These are phyloP conservation scores for Medicago ruthenica DNA, from an alignment of 306 rosid genomes.

Conservation along the genomic window DNA sequence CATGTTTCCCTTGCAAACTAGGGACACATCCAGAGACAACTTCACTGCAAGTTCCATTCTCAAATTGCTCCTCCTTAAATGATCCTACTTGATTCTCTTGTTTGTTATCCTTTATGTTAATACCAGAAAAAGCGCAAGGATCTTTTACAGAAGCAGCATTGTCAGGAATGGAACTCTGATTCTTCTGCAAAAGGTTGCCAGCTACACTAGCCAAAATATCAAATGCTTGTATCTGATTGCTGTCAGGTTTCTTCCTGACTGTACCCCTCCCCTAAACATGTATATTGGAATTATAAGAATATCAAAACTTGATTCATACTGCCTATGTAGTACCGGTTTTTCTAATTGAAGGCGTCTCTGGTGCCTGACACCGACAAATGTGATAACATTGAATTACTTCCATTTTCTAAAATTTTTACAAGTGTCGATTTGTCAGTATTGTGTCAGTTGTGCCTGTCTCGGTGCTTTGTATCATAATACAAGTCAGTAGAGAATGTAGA, in stretches of 20 bases:
- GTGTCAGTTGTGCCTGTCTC: not conserved
- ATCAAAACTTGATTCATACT: slow-evolving; percentile 32
- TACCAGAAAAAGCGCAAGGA: slow-evolving; percentile 12
- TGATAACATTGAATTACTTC: not conserved
- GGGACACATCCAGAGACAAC: slow-evolving; percentile 38
- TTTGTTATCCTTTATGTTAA: slow-evolving; percentile 36
- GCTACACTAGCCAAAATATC: slow-evolving; percentile 81
- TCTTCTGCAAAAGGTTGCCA: slow-evolving; percentile 60
- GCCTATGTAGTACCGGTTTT: not conserved
- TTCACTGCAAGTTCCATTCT: slow-evolving; percentile 50
- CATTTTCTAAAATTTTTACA: not conserved
- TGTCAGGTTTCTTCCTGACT: slow-evolving; percentile 55
- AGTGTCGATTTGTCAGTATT: not conserved
- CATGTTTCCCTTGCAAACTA: slow-evolving; percentile 45
- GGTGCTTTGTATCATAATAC: not conserved
- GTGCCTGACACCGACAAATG: not conserved
- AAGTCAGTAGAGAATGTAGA: not conserved
- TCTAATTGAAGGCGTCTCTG: not conserved
- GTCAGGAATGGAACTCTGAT: slow-evolving; percentile 41
- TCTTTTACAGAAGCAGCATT: slow-evolving; percentile 43
- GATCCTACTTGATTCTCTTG: slow-evolving; percentile 37
- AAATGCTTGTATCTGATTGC: slow-evolving; percentile 59
- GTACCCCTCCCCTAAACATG: slow-evolving; percentile 65
- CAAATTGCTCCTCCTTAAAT: slow-evolving; percentile 47
- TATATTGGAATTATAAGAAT: slow-evolving; percentile 42